Percentiles rank a stretch among this genome's conserved stretches.
Conservation (phyloP, 1,284 basidiomycete species). For the Leccinum angustisporum region DNA sequence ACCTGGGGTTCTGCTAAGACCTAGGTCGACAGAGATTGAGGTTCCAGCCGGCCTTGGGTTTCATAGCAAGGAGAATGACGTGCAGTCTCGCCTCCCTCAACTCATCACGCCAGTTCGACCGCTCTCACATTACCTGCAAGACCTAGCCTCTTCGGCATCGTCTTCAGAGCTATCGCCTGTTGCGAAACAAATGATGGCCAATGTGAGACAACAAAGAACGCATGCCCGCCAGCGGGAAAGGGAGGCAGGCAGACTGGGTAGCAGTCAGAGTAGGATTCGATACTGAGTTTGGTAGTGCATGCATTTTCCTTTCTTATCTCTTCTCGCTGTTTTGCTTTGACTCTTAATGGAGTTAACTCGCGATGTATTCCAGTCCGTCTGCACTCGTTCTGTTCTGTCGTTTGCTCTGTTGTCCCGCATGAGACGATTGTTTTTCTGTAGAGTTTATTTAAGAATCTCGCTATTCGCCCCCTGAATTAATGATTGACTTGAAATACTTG, state of each 20-base stretch:
- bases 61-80: constrained; percentile 27
- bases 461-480: not conserved
- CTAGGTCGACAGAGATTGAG: not conserved
- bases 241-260: constrained; percentile 34
- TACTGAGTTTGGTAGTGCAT: constrained; percentile 20
- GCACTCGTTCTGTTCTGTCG: constrained; percentile 15
- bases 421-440: not conserved
- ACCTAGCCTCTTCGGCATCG: constrained; percentile 59
- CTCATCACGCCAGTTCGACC: constrained; percentile 35
- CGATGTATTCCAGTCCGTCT: constrained; percentile 14
- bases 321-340: constrained; percentile 13
- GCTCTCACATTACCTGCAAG: constrained; percentile 31
- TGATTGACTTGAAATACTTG: not conserved
- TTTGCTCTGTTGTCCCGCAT: constrained; percentile 7
- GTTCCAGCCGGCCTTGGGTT: not conserved
- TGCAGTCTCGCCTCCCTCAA: constrained; percentile 32
- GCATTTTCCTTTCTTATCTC: not conserved
- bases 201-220: constrained; percentile 56
- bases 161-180: constrained; percentile 72
- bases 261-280: constrained; percentile 30
- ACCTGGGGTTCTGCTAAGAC: constrained; percentile 4
- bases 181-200: constrained; percentile 63
- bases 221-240: constrained; percentile 41
- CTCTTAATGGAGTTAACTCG: constrained; percentile 9
- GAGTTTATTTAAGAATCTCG: not conserved